Evolutionary conservation across 768 basidiomycete genomes (phyloP).

Genomic region (Mycena kentingensis): DNA sequence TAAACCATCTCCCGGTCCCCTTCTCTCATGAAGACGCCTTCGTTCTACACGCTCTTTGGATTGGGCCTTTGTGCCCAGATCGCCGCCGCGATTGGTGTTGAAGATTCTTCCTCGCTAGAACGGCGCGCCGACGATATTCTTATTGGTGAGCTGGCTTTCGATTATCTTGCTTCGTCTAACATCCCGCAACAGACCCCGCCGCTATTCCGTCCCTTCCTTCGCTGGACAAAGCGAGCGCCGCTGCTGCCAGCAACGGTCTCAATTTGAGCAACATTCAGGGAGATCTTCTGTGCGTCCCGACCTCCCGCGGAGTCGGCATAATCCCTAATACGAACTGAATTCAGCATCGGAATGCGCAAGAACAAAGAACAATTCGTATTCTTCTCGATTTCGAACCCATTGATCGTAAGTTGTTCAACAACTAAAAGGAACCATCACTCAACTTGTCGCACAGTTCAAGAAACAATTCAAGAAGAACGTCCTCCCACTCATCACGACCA

Average conservation of each 20-base stretch:
- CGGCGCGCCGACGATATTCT: not conserved
- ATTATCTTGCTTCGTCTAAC: not conserved
- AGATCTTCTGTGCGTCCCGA: constrained; percentile 27
- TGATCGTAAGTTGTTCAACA: constrained; percentile 1
- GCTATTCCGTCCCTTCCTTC: constrained; percentile 4
- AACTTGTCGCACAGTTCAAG: not conserved
- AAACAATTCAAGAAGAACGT: constrained; percentile 1
- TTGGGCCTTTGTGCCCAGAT: not conserved
- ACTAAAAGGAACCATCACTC: constrained; percentile 6
- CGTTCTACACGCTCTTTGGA: not conserved
- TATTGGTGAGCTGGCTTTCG: not conserved
- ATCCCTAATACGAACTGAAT: not conserved
- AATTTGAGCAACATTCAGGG: constrained; percentile 30
- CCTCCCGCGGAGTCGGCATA: not conserved
- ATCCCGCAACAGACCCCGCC: constrained; percentile 4
- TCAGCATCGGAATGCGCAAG: constrained; percentile 19
- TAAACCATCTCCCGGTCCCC: not conserved
- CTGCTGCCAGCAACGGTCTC: constrained; percentile 8
- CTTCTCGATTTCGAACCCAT: constrained; percentile 6
- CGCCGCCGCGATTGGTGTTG: not conserved
- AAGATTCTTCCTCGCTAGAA: not conserved
- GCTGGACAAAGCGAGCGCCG: not conserved
- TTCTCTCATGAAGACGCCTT: not conserved
- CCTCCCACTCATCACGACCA: constrained; percentile 20
- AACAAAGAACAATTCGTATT: constrained; percentile 17